A percentile compares a stretch with the other conserved stretches of the same genome.
phyloP scores from a whole-genome alignment of 2,329 filamentous ascomycete species.

The Teratosphaeria destructans region DNA sequence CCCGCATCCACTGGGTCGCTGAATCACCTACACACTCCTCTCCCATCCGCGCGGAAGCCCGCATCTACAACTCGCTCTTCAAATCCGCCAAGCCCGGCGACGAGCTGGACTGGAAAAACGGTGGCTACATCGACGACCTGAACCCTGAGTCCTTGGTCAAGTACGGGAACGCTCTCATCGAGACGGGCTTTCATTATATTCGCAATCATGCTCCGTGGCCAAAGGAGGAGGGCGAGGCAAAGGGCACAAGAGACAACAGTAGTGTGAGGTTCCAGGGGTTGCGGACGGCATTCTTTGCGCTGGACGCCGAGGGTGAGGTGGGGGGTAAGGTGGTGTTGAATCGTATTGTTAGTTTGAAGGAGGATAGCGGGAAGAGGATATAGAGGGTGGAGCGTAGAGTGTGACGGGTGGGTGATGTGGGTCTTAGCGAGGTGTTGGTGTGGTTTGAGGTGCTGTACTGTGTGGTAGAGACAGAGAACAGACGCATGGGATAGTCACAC shows the following conservation, averaged over 20 bases:
- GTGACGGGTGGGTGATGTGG: not conserved
- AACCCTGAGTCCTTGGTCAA: constrained; percentile 75
- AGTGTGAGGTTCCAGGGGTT: constrained; percentile 87
- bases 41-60: constrained; percentile 57
- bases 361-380: constrained; percentile 63
- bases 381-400: not conserved
- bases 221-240: constrained; percentile 60
- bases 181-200: constrained; percentile 74
- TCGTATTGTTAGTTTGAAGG: constrained; percentile 83
- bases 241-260: constrained; percentile 46
- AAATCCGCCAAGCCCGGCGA: constrained; percentile 68
- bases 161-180: constrained; percentile 68
- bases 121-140: constrained; percentile 73
- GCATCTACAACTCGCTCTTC: constrained; percentile 75
- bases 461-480: too few species aligned
- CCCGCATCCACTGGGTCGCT: constrained; percentile 78
- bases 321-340: constrained; percentile 74
- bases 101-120: constrained; percentile 54
- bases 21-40: constrained; percentile 52
- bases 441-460: too few species aligned
- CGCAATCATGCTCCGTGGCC: constrained; percentile 68
- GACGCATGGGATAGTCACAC: too few species aligned
- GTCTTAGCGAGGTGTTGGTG: not conserved
- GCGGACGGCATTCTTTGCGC: constrained; percentile 76
- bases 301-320: constrained; percentile 57